phyloP scores from a whole-genome alignment of 1,284 basidiomycete genomes.

The Fomes fomentarius region DNA sequence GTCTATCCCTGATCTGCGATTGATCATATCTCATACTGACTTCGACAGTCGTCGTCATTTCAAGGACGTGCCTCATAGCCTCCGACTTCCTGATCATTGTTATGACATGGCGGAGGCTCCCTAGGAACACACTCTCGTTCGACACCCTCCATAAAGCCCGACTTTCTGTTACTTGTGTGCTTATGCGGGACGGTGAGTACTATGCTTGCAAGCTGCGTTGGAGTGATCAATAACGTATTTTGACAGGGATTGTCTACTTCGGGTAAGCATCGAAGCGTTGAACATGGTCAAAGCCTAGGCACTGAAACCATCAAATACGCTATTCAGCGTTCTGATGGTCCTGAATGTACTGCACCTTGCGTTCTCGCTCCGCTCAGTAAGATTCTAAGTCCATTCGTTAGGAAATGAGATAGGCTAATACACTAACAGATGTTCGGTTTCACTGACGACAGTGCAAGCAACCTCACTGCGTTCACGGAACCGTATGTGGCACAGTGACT shows the following conservation, averaged over 20 bases:
- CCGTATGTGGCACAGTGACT: background rate
- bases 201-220: background rate
- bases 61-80: background rate
- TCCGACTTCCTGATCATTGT: background rate
- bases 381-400: background rate
- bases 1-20: background rate
- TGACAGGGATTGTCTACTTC: constrained; percentile 3
- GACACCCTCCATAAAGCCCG: too few relatives aligned
- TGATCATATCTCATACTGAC: background rate
- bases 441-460: background rate
- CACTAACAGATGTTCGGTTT: background rate
- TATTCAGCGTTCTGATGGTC: background rate
- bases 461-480: constrained; percentile 1
- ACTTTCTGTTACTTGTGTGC: background rate
- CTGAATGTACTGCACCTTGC: constrained; percentile 9
- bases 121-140: background rate
- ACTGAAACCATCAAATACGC: too few relatives aligned
- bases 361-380: background rate
- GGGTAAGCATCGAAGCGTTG: background rate
- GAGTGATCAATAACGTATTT: background rate
- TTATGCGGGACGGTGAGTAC: constrained; percentile 2
- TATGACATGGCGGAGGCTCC: background rate
- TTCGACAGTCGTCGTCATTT: background rate
- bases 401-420: too few relatives aligned
- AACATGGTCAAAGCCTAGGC: too few relatives aligned